Percentiles rank a stretch among this genome's conserved stretches.
These are phyloP conservation scores for Plantago rigida DNA, from an alignment of 305 asterid genomes.

Conservation along the genomic window DNA sequence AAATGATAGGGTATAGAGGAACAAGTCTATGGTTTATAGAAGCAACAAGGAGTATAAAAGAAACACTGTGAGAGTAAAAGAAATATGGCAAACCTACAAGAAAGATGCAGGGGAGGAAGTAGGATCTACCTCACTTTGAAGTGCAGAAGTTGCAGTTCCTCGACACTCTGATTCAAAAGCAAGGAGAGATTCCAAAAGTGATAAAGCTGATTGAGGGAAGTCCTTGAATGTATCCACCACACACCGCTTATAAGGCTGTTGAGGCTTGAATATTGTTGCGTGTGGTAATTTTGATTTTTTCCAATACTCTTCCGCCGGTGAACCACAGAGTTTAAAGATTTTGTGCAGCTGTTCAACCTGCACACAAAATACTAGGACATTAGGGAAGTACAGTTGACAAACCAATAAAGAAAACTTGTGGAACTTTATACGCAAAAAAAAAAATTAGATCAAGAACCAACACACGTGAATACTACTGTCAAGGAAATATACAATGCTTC, in stretches of 20 bases:
- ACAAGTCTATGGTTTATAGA: no score
- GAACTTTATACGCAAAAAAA: no score
- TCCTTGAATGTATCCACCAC: slow-evolving; percentile 50
- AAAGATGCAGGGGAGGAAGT: slow-evolving; percentile 17
- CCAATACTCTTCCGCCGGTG: slow-evolving; percentile 64
- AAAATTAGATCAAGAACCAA: no score
- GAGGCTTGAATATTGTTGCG: slow-evolving; percentile 57
- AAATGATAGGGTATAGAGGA: no score
- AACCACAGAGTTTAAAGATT: slow-evolving; percentile 60
- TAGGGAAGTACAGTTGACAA: background rate
- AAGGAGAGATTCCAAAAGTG: slow-evolving; percentile 52
- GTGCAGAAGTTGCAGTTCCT: slow-evolving; percentile 50
- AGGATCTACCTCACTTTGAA: slow-evolving; percentile 48
- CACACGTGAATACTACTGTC: no score
- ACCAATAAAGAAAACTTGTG: slow-evolving; percentile 1
- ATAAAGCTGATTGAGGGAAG: slow-evolving; percentile 43
- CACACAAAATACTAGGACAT: slow-evolving; percentile 14
- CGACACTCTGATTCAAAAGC: slow-evolving; percentile 54
- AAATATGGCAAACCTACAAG: background rate
- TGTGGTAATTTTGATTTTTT: slow-evolving; percentile 49
- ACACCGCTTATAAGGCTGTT: slow-evolving; percentile 45
- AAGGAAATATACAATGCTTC: no score
- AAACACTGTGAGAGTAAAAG: background rate
- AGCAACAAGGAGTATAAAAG: no score
- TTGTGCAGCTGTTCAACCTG: slow-evolving; percentile 73